Conservation (phyloP, 176 grass and related monocot genomes). For the Ensete ventricosum region DNA sequence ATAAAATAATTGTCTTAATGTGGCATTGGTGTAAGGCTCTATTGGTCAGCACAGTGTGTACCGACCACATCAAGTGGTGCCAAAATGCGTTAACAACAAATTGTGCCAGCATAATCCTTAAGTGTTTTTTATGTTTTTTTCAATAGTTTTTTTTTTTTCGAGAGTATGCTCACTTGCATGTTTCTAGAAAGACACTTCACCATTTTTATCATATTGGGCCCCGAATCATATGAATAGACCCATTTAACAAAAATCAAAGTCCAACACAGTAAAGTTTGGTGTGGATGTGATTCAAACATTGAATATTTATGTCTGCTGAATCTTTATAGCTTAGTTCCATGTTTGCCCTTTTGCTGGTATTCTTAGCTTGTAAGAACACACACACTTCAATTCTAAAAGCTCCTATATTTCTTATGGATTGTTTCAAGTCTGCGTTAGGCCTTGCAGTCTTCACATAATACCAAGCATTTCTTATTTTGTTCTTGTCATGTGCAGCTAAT, state of each 20-base stretch:
- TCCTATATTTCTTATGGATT: too few species aligned
- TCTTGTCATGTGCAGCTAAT: neutral
- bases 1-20: neutral
- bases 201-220: neutral
- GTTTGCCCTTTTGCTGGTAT: neutral
- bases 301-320: neutral
- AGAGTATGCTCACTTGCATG: too few species aligned
- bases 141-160: too few species aligned
- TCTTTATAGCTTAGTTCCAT: neutral
- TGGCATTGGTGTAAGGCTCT: neutral
- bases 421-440: too few species aligned
- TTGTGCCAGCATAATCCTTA: too few species aligned
- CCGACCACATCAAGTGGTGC: neutral
- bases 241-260: neutral
- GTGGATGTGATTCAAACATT: neutral
- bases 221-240: neutral
- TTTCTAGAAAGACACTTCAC: neutral
- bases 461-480: too few species aligned
- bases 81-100: too few species aligned
- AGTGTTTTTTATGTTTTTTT: too few species aligned
- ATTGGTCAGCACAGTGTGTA: neutral
- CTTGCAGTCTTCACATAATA: too few species aligned
- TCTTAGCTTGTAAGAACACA: too few species aligned
- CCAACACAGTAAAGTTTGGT: neutral
- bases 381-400: too few species aligned